phyloP scores from a whole-genome alignment of 1,139 yeast species.

The Pneumocystis wakefieldiae region DNA sequence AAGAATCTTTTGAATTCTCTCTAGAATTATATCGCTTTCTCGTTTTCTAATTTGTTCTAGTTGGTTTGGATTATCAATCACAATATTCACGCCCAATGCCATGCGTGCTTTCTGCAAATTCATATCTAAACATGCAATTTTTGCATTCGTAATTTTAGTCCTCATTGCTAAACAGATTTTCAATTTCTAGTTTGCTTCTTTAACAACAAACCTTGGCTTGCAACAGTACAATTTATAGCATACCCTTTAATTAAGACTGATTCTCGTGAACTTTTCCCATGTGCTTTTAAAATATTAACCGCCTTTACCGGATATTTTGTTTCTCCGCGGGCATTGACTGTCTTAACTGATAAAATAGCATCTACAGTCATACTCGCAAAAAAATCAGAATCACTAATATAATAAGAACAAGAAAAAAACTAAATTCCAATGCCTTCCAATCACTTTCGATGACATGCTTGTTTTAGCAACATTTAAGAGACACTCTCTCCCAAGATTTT shows the following conservation, averaged over 20 bases:
- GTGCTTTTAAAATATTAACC: conserved; percentile 88
- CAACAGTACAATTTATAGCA: conserved; percentile 93
- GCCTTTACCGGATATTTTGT: conserved; percentile 92
- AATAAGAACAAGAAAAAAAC: not conserved
- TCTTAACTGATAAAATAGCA: conserved; percentile 88
- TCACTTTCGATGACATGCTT: conserved; percentile 91
- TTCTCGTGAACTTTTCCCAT: conserved; percentile 84
- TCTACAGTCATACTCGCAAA: conserved; percentile 86
- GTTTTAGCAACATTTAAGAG: conserved; percentile 82
- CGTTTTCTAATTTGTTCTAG: conserved; percentile 89
- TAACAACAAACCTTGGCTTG: conserved; percentile 45
- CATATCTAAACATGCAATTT: conserved; percentile 85
- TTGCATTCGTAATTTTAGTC: conserved; percentile 54
- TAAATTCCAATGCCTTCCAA: conserved; percentile 35
- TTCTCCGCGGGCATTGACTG: conserved; percentile 78
- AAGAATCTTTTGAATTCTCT: conserved; percentile 74
- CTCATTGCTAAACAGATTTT: conserved; percentile 47
- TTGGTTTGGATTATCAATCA: conserved; percentile 94
- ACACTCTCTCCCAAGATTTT: conserved; percentile 62
- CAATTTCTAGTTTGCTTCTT: not conserved
- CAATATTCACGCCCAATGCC: conserved; percentile 98
- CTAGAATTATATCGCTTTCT: conserved; percentile 81
- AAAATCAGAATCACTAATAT: conserved; percentile 64
- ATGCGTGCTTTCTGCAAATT: conserved; percentile 90
- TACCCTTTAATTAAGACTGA: conserved; percentile 81